Evolutionary conservation across 306 rosid species (phyloP), one percentile per base, ranked within the genome.

Genomic region (Lithocarpus polystachyus): DNA sequence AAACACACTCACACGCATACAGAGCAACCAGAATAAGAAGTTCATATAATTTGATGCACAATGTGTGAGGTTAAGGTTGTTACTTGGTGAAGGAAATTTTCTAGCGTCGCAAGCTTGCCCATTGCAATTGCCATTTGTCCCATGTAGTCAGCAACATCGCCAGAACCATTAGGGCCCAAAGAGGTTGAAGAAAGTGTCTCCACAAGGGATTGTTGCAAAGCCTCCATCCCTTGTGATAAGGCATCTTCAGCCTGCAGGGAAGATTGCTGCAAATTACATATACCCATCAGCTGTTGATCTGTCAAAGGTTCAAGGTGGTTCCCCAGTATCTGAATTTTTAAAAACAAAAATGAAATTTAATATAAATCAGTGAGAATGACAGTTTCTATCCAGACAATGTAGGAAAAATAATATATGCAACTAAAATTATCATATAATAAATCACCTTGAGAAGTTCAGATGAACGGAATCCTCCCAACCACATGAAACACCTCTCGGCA

Each of bases 101-200:
- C 96, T 0, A 92, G 81, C n/a, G 94, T 87, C 23, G 92, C 87
- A 67, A 94, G 96, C 73, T 92, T 92, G 77, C 91, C 88, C 96
- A 94, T 90, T 59, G 98, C 97, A 68, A 94, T 79, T 1, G 98
- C 98, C 98, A 94, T 94, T 86, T 92, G 97, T 15, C 94, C 97
- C 98, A 94, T 94, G 82, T 94, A 94, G 45, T 90, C 96, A 0
- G 96, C 94, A 3, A 94, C 97, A 81, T 90, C 86, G 43, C 90
- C 93, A 1, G 92, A 86, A 51, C 65, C 81, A 20, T 86, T 31
- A 1, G 90, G 86, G 2, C 89, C 88, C 13, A 87, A 56, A 68
- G 86, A 79, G 53, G 84, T 31, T 1, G 94, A 80, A 67, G 96
- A 90, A 53, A 94, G 92, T 29, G 96, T 94, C 40, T 92, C 98